These are phyloP conservation scores for Nemania abortiva DNA, from an alignment of 2,329 filamentous ascomycete genomes.

Conservation along the genomic window DNA sequence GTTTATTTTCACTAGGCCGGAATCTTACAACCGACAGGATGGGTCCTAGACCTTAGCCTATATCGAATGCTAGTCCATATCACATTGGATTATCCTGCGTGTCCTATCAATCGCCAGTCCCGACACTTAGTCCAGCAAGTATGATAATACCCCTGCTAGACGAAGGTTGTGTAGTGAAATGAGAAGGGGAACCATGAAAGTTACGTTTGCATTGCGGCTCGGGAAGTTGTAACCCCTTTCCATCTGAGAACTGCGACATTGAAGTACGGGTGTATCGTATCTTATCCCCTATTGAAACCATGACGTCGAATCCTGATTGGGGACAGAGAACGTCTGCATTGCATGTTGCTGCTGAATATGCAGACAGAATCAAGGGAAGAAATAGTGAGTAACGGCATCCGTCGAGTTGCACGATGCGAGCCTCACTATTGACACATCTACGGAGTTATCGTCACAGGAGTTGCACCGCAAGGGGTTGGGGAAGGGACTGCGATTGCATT, in stretches of 20 bases:
- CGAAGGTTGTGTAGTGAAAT: too few relatives aligned
- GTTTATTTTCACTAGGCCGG: slow-evolving; percentile 14
- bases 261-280: background rate
- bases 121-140: background rate
- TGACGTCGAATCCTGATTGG: slow-evolving; percentile 50
- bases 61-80: slow-evolving; percentile 20
- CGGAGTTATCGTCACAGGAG: slow-evolving; percentile 57
- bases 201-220: background rate
- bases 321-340: slow-evolving; percentile 52
- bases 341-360: slow-evolving; percentile 51
- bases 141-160: background rate
- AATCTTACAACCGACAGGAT: slow-evolving; percentile 21
- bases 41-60: slow-evolving; percentile 36
- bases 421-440: slow-evolving; percentile 14
- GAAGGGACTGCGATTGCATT: slow-evolving; percentile 57
- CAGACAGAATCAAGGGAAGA: slow-evolving; percentile 43
- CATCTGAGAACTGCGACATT: background rate
- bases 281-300: slow-evolving; percentile 25
- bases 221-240: background rate
- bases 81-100: slow-evolving; percentile 11
- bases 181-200: background rate
- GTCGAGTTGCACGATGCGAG: slow-evolving; percentile 36
- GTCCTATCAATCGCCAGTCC: background rate
- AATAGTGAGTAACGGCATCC: slow-evolving; percentile 44
- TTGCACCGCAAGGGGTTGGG: slow-evolving; percentile 58